phyloP scores from a whole-genome alignment of 2,329 filamentous ascomycete genomes.

The Fusarium napiforme region DNA sequence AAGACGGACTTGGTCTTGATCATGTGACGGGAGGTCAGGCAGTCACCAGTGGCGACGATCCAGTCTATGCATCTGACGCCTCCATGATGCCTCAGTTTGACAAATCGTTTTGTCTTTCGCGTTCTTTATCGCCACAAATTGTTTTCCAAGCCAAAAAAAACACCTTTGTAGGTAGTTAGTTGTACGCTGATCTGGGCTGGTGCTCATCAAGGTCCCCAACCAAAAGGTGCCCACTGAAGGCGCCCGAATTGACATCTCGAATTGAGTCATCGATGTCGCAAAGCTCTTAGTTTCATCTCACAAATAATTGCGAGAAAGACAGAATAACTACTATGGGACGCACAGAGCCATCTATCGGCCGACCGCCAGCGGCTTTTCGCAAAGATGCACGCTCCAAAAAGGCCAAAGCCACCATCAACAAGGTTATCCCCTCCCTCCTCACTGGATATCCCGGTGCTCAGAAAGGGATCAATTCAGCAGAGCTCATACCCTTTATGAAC shows the following conservation, averaged over 20 bases:
- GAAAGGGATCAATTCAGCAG: conserved; percentile 62
- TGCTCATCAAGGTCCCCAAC: conserved; percentile 19
- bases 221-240: not conserved
- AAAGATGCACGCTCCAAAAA: conserved; percentile 61
- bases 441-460: conserved; percentile 64
- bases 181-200: accelerated
- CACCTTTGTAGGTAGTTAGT: conserved; percentile 17
- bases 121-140: too few species aligned
- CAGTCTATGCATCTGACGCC: not conserved
- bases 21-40: not conserved
- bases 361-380: conserved; percentile 41
- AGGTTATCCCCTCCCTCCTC: conserved; percentile 67
- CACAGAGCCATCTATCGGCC: conserved; percentile 39
- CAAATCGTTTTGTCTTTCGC: too few species aligned
- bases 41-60: not conserved
- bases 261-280: not conserved
- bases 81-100: not conserved
- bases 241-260: not conserved
- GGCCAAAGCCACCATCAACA: conserved; percentile 68
- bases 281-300: not conserved
- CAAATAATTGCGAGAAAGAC: too few species aligned
- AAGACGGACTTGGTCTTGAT: not conserved
- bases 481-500: conserved; percentile 49
- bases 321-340: conserved; percentile 33
- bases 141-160: accelerated